phyloP scores from a whole-genome alignment of 1,284 basidiomycete species.

The Xerocomus amazonicus region DNA sequence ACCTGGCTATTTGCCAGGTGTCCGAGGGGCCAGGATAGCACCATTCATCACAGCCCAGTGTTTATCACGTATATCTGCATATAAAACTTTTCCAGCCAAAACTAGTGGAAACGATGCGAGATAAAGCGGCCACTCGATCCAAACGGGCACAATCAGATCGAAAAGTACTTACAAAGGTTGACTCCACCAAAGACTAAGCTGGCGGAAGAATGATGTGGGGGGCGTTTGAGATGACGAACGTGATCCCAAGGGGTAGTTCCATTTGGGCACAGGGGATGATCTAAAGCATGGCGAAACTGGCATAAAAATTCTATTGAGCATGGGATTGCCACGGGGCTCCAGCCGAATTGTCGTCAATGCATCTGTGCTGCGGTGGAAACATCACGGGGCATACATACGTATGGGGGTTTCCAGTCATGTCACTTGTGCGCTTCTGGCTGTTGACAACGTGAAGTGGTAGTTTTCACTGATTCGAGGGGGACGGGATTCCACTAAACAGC shows the following conservation, averaged over 20 bases:
- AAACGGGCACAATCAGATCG: slow-evolving; percentile 10
- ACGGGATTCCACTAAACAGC: too few relatives aligned
- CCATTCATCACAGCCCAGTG: slow-evolving; percentile 31
- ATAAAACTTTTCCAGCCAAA: slow-evolving; percentile 19
- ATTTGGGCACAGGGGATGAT: too few relatives aligned
- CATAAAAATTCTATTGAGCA: too few relatives aligned
- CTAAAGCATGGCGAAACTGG: too few relatives aligned
- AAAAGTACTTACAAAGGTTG: slow-evolving; percentile 7
- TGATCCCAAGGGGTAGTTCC: slow-evolving; percentile 30
- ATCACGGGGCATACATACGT: too few relatives aligned
- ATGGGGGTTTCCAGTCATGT: too few relatives aligned
- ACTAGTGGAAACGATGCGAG: slow-evolving; percentile 29
- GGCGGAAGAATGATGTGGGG: slow-evolving; percentile 23
- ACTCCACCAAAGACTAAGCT: slow-evolving; percentile 13
- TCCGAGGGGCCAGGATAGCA: slow-evolving; percentile 32
- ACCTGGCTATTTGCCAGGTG: slow-evolving; percentile 33
- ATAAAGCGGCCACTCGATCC: slow-evolving; percentile 18
- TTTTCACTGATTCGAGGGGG: too few relatives aligned
- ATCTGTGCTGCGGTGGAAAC: too few relatives aligned
- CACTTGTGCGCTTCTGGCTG: too few relatives aligned
- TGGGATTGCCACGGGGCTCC: too few relatives aligned
- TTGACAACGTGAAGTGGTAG: too few relatives aligned
- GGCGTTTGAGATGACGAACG: slow-evolving; percentile 18
- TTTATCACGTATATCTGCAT: slow-evolving; percentile 22
- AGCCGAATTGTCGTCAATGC: too few relatives aligned